Evolutionary conservation across 495 filamentous ascomycete species (phyloP).

Genomic region (Penicillium taxi): DNA sequence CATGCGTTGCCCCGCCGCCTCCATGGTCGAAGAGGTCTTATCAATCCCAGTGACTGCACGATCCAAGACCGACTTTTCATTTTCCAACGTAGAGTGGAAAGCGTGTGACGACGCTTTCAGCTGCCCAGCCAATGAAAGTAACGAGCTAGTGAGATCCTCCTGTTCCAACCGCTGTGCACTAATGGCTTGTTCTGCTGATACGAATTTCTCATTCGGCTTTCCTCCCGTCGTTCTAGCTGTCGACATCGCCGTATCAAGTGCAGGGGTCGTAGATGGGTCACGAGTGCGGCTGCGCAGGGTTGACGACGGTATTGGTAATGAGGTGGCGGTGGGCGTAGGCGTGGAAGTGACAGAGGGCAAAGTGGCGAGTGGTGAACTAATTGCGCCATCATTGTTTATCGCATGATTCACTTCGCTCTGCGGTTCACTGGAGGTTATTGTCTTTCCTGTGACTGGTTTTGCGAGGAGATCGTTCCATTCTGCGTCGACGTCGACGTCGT

Average conservation of each 20-base stretch:
- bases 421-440: neutral
- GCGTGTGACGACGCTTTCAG: conserved; percentile 67
- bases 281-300: conserved; percentile 32
- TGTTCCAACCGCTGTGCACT: conserved; percentile 70
- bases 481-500: conserved; percentile 24
- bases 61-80: conserved; percentile 62
- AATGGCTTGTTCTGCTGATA: conserved; percentile 57
- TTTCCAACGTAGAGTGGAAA: conserved; percentile 62
- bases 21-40: conserved; percentile 63
- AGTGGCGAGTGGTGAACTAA: conserved; percentile 10
- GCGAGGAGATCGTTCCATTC: conserved; percentile 33
- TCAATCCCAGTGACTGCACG: conserved; percentile 67
- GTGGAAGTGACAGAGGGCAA: conserved; percentile 5
- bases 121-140: conserved; percentile 66
- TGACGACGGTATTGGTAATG: conserved; percentile 9
- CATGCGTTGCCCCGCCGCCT: conserved; percentile 66
- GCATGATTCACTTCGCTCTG: neutral
- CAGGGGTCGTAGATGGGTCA: conserved; percentile 5
- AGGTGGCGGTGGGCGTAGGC: conserved; percentile 6
- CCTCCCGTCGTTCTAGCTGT: conserved; percentile 19
- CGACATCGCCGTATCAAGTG: conserved; percentile 1
- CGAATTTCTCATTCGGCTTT: conserved; percentile 23
- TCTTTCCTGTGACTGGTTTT: conserved; percentile 12
- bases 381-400: conserved; percentile 4
- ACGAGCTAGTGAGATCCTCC: conserved; percentile 71